Evolutionary conservation across 2,329 filamentous ascomycete species (phyloP).

Genomic region (Penicillium hesseltinei): DNA sequence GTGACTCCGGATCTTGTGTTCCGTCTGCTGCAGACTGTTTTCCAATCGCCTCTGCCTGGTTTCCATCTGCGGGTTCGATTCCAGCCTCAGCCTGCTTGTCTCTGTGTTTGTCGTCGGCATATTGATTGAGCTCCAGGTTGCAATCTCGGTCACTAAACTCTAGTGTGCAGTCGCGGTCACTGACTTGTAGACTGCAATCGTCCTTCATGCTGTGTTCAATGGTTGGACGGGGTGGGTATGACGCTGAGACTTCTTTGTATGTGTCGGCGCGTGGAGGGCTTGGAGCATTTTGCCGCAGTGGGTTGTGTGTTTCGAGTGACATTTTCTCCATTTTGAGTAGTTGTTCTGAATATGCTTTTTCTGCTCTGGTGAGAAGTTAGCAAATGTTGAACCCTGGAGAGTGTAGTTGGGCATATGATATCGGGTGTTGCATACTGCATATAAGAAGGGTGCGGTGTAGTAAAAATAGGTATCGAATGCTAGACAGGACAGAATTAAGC

Average conservation of each 20-base stretch:
- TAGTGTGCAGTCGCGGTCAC: constrained; percentile 2
- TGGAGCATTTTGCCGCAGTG: neutral
- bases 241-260: constrained; percentile 5
- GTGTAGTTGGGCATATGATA: neutral
- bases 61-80: neutral
- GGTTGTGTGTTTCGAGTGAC: constrained; percentile 1
- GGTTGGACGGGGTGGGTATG: neutral
- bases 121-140: constrained; percentile 5
- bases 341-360: neutral
- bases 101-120: neutral
- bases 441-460: neutral
- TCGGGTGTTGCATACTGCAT: neutral
- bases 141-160: constrained; percentile 1
- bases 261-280: neutral
- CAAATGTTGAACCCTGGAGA: neutral
- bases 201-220: neutral
- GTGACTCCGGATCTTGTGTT: neutral
- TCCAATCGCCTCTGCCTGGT: neutral
- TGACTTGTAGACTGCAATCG: constrained; percentile 3
- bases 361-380: neutral
- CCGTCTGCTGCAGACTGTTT: neutral
- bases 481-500: neutral
- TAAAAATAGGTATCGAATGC: neutral
- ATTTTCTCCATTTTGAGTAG: neutral
- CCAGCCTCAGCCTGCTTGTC: neutral